Conservation (phyloP, 257 asterid genomes). For the Linaria vulgaris region DNA sequence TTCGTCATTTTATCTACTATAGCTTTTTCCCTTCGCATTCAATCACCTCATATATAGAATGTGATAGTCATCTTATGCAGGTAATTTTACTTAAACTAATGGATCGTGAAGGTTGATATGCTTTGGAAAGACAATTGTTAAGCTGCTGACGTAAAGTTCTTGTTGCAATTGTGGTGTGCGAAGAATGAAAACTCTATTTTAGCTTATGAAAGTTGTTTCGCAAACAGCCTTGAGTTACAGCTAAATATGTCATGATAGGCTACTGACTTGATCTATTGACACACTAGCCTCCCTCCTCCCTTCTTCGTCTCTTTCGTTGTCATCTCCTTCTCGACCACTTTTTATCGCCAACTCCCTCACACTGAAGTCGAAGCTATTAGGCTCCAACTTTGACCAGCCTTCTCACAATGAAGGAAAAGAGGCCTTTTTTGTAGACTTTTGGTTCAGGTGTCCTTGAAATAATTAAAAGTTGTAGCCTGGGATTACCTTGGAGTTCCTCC, state of each 20-base stretch:
- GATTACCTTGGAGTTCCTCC: too few relatives aligned
- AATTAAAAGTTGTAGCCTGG: too few relatives aligned
- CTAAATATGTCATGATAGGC: background rate
- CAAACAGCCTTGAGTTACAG: background rate
- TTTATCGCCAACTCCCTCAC: too few relatives aligned
- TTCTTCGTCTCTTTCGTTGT: too few relatives aligned
- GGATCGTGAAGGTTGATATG: constrained; percentile 33
- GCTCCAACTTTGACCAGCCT: too few relatives aligned
- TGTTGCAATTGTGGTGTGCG: background rate
- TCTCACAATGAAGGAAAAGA: too few relatives aligned
- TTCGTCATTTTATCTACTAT: background rate
- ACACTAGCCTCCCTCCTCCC: too few relatives aligned
- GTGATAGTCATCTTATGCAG: constrained; percentile 27
- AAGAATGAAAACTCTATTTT: background rate
- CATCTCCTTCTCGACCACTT: too few relatives aligned
- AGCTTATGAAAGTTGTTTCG: background rate
- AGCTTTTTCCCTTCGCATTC: too few relatives aligned
- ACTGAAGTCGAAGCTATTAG: too few relatives aligned
- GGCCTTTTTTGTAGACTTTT: too few relatives aligned
- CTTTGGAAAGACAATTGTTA: background rate
- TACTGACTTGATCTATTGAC: background rate
- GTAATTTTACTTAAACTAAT: constrained; percentile 35
- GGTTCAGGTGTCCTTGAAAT: too few relatives aligned
- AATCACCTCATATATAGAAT: background rate
- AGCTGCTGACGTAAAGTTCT: background rate